Evolutionary conservation across 2,329 filamentous ascomycete species (phyloP).

Genomic region (Immersiporthe knoxdaviesiana): DNA sequence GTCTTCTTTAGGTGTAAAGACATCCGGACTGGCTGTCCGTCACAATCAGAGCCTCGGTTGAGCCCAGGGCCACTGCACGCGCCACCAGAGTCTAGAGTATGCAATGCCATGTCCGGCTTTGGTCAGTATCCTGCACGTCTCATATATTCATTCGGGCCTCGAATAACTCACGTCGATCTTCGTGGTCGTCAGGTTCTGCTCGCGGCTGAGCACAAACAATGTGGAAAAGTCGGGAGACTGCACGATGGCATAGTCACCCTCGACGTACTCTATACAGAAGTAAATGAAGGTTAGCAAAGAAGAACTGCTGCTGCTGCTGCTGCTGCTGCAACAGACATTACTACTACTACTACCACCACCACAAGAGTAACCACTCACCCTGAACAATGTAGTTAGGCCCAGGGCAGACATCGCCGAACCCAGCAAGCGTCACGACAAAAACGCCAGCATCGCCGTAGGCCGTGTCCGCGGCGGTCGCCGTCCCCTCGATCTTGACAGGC

Average conservation of each 20-base stretch:
- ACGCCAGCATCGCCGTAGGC: slow-evolving; percentile 31
- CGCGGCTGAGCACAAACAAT: slow-evolving; percentile 32
- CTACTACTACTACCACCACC: too few relatives aligned
- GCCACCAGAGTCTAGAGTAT: slow-evolving; percentile 20
- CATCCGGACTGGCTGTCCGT: slow-evolving; percentile 24
- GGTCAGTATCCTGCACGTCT: background rate
- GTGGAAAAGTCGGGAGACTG: slow-evolving; percentile 30
- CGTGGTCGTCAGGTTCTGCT: slow-evolving; percentile 27
- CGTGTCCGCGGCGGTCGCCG: slow-evolving; percentile 28
- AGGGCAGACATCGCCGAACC: slow-evolving; percentile 26
- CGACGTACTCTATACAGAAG: slow-evolving; percentile 27
- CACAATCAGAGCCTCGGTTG: slow-evolving; percentile 20
- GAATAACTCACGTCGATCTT: slow-evolving; percentile 29
- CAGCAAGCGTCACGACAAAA: slow-evolving; percentile 30
- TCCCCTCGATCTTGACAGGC: slow-evolving; percentile 28
- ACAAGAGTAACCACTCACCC: slow-evolving; percentile 28
- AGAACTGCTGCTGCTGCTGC: background rate
- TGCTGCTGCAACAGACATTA: too few relatives aligned
- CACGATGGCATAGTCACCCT: slow-evolving; percentile 31
- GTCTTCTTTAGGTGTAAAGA: slow-evolving; percentile 21
- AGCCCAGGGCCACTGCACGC: slow-evolving; percentile 25
- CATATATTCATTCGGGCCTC: background rate
- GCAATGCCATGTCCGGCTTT: background rate
- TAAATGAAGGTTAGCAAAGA: background rate
- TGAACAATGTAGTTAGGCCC: slow-evolving; percentile 33